Evolutionary conservation across 805 yeast species (phyloP).

Genomic region (Ogataea zsoltii): DNA sequence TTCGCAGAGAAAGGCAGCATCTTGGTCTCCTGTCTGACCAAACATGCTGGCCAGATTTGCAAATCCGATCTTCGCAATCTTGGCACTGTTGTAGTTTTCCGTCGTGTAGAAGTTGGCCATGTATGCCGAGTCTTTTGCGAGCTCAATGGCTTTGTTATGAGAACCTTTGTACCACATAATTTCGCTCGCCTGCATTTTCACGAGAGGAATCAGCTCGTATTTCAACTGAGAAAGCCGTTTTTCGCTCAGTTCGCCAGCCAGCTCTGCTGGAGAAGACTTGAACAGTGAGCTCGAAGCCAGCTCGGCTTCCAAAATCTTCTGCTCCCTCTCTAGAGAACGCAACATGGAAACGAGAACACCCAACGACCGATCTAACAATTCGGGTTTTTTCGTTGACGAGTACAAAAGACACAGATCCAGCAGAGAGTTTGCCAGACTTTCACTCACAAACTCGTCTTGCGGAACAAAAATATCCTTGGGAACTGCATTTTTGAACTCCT

Average conservation of each 20-base stretch:
- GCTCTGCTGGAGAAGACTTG: slow-evolving; percentile 11
- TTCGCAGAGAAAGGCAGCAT: slow-evolving; percentile 28
- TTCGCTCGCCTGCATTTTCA: slow-evolving; percentile 45
- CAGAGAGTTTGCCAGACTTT: slow-evolving; percentile 28
- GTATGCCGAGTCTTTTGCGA: slow-evolving; percentile 41
- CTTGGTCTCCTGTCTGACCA: slow-evolving; percentile 28
- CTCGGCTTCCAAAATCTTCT: slow-evolving; percentile 14
- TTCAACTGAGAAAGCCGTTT: slow-evolving; percentile 27
- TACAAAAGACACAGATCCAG: slow-evolving; percentile 34
- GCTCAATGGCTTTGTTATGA: slow-evolving; percentile 38
- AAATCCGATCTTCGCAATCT: slow-evolving; percentile 39
- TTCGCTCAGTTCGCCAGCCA: slow-evolving; percentile 16
- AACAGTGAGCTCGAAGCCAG: slow-evolving; percentile 19
- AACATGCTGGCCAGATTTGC: slow-evolving; percentile 39
- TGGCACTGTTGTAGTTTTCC: slow-evolving; percentile 38
- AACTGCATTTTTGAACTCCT: slow-evolving; percentile 22
- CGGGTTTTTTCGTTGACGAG: slow-evolving; percentile 24
- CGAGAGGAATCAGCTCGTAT: slow-evolving; percentile 36
- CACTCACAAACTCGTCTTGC: slow-evolving; percentile 21
- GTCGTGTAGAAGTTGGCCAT: slow-evolving; percentile 33
- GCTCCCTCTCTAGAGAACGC: slow-evolving; percentile 34
- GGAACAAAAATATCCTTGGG: slow-evolving; percentile 24
- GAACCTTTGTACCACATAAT: slow-evolving; percentile 39
- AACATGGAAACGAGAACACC: slow-evolving; percentile 37
- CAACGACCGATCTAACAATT: slow-evolving; percentile 31